Evolutionary conservation across 1,284 basidiomycete genomes (phyloP).

Genomic region (Hortiboletus rubellus): DNA sequence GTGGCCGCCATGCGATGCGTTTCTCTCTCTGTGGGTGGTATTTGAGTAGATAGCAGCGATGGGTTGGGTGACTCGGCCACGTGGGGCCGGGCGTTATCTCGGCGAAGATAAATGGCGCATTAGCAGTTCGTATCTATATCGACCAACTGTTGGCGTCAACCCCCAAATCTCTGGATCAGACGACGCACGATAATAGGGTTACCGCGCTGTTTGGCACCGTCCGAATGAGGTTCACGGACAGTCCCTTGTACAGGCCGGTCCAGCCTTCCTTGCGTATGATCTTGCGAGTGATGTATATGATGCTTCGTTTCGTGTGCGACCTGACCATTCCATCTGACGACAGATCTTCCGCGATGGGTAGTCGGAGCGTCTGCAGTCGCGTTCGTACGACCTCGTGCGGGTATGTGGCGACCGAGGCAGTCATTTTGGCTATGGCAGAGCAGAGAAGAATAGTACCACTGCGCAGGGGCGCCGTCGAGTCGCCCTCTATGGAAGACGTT

Average conservation of each 20-base stretch:
- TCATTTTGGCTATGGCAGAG: constrained; percentile 90
- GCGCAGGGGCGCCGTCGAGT: constrained; percentile 59
- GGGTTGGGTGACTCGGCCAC: neutral
- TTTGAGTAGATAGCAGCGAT: neutral
- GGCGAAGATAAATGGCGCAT: constrained; percentile 57
- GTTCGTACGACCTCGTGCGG: constrained; percentile 96
- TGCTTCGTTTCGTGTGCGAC: constrained; percentile 53
- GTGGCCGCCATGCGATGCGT: neutral
- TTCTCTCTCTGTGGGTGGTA: constrained; percentile 9
- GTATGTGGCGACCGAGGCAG: constrained; percentile 90
- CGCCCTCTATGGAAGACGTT: constrained; percentile 43
- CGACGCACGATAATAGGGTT: constrained; percentile 88
- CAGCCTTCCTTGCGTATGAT: constrained; percentile 83
- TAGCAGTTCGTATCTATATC: constrained; percentile 60
- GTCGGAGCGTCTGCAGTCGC: constrained; percentile 81
- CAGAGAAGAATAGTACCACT: constrained; percentile 78
- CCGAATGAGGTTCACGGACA: constrained; percentile 87
- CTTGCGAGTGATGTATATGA: constrained; percentile 70
- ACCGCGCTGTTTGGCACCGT: constrained; percentile 94
- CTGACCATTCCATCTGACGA: constrained; percentile 61
- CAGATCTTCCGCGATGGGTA: constrained; percentile 54
- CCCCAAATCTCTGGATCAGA: neutral
- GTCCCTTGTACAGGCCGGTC: constrained; percentile 84
- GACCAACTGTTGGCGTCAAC: constrained; percentile 2
- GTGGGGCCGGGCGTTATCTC: constrained; percentile 7